Percentiles rank a stretch among this genome's conserved stretches.
phyloP scores from a whole-genome alignment of 2,329 filamentous ascomycete species.

The Paramyrothecium roridum region DNA sequence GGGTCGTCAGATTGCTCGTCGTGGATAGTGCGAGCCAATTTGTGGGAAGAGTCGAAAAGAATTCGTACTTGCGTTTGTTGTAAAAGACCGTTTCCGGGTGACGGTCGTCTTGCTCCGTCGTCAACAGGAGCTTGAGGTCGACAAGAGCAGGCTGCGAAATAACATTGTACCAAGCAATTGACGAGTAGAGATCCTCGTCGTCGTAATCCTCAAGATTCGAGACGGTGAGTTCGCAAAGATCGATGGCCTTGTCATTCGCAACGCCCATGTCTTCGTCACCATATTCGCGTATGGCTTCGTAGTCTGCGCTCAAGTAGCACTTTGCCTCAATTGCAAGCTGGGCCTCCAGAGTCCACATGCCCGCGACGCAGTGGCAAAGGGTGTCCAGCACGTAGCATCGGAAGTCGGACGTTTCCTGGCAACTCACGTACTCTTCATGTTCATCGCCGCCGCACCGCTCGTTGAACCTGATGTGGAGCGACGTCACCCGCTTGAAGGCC shows the following conservation, averaged over 20 bases:
- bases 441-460: conserved; percentile 1
- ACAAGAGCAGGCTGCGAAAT: background rate
- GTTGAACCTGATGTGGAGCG: conserved; percentile 9
- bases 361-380: conserved; percentile 9
- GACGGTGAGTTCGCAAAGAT: conserved; percentile 8
- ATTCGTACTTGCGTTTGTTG: conserved; percentile 8
- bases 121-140: conserved; percentile 5
- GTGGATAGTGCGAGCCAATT: conserved; percentile 17
- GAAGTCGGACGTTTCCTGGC: conserved; percentile 8
- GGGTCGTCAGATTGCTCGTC: conserved; percentile 20
- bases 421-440: rapidly evolving
- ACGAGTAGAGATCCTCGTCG: background rate
- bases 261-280: background rate
- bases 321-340: conserved; percentile 5
- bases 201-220: conserved; percentile 10
- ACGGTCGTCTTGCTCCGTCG: background rate
- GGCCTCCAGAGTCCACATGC: conserved; percentile 7
- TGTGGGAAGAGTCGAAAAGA: conserved; percentile 12
- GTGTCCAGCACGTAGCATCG: conserved; percentile 12
- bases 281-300: background rate
- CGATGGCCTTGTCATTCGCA: background rate
- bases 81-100: background rate
- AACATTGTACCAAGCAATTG: conserved; percentile 6
- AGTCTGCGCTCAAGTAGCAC: background rate
- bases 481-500: background rate